Conservation (phyloP, 805 yeast genomes). For the Limtongia smithiae region DNA sequence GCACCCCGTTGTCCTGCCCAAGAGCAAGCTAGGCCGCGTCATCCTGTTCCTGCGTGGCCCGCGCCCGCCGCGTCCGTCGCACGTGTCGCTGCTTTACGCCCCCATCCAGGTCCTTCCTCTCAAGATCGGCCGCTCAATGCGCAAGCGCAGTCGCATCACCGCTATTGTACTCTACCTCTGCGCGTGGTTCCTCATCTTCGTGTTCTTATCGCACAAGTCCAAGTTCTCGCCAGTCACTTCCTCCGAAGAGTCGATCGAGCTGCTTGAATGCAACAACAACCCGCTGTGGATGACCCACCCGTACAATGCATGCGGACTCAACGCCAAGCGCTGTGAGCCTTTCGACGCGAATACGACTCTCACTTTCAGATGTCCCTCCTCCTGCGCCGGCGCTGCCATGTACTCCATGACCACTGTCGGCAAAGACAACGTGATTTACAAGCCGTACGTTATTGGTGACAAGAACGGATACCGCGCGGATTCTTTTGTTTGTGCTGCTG, state of each 20-base stretch:
- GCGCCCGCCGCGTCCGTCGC: slow-evolving; percentile 25
- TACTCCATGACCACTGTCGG: slow-evolving; percentile 77
- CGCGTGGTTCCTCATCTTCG: slow-evolving; percentile 28
- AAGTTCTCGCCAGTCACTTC: slow-evolving; percentile 24
- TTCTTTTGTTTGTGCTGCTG: slow-evolving; percentile 86
- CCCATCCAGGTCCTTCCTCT: slow-evolving; percentile 27
- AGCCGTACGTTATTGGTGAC: slow-evolving; percentile 76
- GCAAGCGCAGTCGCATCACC: slow-evolving; percentile 18
- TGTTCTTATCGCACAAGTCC: slow-evolving; percentile 27
- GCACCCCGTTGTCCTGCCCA: slow-evolving; percentile 25
- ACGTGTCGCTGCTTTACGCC: slow-evolving; percentile 23
- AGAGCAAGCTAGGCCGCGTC: slow-evolving; percentile 22
- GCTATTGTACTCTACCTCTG: slow-evolving; percentile 22
- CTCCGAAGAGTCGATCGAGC: slow-evolving; percentile 20
- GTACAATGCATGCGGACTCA: slow-evolving; percentile 62
- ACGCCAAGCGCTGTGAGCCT: slow-evolving; percentile 59
- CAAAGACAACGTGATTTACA: slow-evolving; percentile 58
- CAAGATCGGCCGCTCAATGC: slow-evolving; percentile 22
- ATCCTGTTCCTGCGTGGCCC: slow-evolving; percentile 28
- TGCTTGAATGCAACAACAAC: slow-evolving; percentile 27
- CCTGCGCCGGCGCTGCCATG: slow-evolving; percentile 76
- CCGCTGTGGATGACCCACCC: slow-evolving; percentile 27
- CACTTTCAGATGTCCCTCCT: slow-evolving; percentile 76
- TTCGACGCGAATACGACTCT: slow-evolving; percentile 46
- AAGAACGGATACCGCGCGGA: slow-evolving; percentile 74